Conservation (phyloP, 331 rosid genomes). For the Dryas integrifolia region DNA sequence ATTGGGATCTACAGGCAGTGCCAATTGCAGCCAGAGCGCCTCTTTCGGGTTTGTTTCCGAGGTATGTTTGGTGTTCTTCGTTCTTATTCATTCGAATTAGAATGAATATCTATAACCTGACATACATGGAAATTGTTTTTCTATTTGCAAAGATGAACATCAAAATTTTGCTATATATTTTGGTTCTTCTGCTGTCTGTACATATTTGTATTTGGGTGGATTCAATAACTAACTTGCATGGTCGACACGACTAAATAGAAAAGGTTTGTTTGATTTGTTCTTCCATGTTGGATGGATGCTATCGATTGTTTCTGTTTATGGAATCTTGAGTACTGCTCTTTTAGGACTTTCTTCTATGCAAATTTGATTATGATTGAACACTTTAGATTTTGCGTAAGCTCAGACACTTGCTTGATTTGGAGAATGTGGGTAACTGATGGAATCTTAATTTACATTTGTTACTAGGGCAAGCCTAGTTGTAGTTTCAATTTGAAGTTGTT, state of each 20-base stretch:
- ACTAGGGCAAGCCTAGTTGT: slow-evolving; percentile 22
- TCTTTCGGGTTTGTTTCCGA: slow-evolving; percentile 61
- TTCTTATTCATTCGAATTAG: not conserved
- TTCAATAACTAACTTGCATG: not conserved
- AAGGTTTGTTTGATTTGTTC: not conserved
- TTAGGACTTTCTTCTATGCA: not conserved
- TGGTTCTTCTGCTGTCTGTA: not conserved
- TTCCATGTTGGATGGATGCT: slow-evolving; percentile 1
- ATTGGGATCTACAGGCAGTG: slow-evolving; percentile 96
- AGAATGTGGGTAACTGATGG: not conserved
- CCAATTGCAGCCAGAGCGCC: slow-evolving; percentile 65
- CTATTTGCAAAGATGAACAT: not conserved
- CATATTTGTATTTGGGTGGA: not conserved
- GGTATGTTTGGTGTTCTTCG: slow-evolving; percentile 40
- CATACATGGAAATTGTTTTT: not conserved
- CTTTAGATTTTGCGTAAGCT: slow-evolving; percentile 13
- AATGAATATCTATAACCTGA: not conserved
- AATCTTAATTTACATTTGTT: not conserved
- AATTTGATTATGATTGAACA: slow-evolving; percentile 24
- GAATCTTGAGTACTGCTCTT: slow-evolving; percentile 7
- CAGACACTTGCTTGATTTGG: slow-evolving; percentile 12
- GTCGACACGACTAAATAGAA: not conserved
- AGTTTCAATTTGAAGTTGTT: slow-evolving; percentile 16
- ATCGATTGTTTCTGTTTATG: slow-evolving; percentile 9
- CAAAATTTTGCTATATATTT: no score